Percentiles rank a stretch among this genome's conserved stretches.
phyloP scores from a whole-genome alignment of 2,329 filamentous ascomycete species.

The Coniella vitis region DNA sequence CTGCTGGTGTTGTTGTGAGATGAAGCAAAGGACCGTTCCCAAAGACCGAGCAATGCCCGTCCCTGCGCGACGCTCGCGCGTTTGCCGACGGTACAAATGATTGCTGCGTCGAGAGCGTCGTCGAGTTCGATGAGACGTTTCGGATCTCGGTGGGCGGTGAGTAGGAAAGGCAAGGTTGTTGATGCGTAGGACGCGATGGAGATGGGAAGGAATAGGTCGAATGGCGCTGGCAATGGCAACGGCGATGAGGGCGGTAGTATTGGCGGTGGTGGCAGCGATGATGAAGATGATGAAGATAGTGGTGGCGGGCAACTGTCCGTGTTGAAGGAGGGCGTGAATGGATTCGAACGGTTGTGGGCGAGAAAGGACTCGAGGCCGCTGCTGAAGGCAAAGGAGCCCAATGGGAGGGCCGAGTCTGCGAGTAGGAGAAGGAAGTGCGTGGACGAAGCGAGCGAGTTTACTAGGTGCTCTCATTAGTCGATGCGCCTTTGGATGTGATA shows the following conservation, averaged over 20 bases:
- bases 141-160: constrained; percentile 57
- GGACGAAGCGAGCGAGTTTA: constrained; percentile 14
- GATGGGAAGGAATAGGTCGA: constrained; percentile 61
- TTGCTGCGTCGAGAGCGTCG: constrained; percentile 69
- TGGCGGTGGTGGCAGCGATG: constrained; percentile 64
- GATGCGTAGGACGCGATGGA: constrained; percentile 66
- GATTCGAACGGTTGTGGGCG: constrained; percentile 48
- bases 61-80: constrained; percentile 72
- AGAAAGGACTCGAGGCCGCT: constrained; percentile 77
- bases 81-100: constrained; percentile 71
- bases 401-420: constrained; percentile 72
- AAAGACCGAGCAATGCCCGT: constrained; percentile 65
- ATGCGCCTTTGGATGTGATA: too few species aligned
- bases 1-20: constrained; percentile 24
- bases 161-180: constrained; percentile 67
- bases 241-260: constrained; percentile 40
- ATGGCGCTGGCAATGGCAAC: constrained; percentile 35
- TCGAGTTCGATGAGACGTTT: constrained; percentile 50
- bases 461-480: neutral
- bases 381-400: constrained; percentile 84
- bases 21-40: constrained; percentile 61
- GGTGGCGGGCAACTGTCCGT: constrained; percentile 27
- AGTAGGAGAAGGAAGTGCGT: constrained; percentile 69
- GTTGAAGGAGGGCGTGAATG: constrained; percentile 1
- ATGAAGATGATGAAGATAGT: constrained; percentile 63